Evolutionary conservation across 495 filamentous ascomycete genomes (phyloP).

Genomic region (Neurospora sp.): DNA sequence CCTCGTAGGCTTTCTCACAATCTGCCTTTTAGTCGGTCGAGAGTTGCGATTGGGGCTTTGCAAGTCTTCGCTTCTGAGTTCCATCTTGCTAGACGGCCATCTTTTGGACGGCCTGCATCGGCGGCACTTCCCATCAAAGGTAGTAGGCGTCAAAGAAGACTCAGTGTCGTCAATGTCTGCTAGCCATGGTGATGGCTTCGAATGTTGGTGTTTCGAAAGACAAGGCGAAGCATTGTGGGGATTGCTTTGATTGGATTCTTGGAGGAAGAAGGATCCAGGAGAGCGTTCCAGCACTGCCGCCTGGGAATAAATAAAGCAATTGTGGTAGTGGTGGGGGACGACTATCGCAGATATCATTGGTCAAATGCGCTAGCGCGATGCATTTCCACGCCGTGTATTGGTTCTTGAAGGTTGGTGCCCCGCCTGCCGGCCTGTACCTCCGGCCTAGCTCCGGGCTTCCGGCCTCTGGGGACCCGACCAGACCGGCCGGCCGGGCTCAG

Average conservation of each 20-base stretch:
- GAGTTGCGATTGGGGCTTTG: too few species aligned
- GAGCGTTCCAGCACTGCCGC: too few species aligned
- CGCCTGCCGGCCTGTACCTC: background rate
- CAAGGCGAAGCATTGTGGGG: too few species aligned
- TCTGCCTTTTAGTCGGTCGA: too few species aligned
- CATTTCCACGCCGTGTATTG: too few species aligned
- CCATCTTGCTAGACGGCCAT: too few species aligned
- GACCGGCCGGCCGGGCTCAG: background rate
- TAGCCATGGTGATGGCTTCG: background rate
- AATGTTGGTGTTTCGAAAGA: background rate
- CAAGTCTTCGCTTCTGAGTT: too few species aligned
- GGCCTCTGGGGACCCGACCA: background rate
- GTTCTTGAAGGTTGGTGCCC: background rate
- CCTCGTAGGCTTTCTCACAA: too few species aligned
- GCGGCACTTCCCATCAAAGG: background rate
- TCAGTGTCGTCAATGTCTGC: background rate
- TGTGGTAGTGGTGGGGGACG: too few species aligned
- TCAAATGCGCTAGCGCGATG: background rate
- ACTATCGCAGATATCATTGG: background rate
- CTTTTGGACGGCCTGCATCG: background rate
- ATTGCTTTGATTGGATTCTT: too few species aligned
- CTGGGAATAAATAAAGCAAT: too few species aligned
- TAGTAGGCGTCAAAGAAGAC: background rate
- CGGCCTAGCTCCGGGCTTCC: background rate
- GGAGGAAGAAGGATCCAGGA: too few species aligned